Base-by-base conservation (phyloP, 2,329 filamentous ascomycete species). In the Fusarium palustre region DNA sequence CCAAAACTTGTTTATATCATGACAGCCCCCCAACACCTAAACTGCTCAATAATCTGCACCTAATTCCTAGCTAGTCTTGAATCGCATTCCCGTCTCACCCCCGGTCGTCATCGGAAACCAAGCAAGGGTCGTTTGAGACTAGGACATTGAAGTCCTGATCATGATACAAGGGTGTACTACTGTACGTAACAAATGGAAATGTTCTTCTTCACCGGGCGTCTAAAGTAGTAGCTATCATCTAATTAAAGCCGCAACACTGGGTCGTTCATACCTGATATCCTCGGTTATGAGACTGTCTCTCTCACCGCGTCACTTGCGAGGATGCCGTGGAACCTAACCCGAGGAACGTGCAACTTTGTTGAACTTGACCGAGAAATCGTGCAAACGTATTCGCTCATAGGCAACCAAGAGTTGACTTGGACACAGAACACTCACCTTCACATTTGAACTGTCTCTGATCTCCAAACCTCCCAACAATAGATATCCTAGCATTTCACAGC, bases 121-220 rank as follows among this genome's bases (percentile, higher is more conserved):
- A 59, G 43, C 66, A 69, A 59, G 66, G 67, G 50, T 60, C 30
- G n/a, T 50, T 47, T 64, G 39, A 28, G 47, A 52, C 67, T 70
- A 70, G 67, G 67, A 70, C 57, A 70, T 70, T 68, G 63, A 70
- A 68, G 53, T 70, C 67, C 67, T 64, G 16, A 55, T 61, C 49
- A 69, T 68, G 49, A 69, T 64, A 50, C 54, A 64, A 43, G 66
- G 55, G 55, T 49, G 47, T 38, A 38, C 33, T 24, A 25, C 41
- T 43, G 10, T 43, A 31, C 28, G 13, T 46, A 31, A 38, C 33
- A 22, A 45, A 34, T 49, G 39, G 41, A 57, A 66, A 69, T 25
- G 34, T 55, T 59, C 36, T 58, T 66, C 57, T 61, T 55, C 22
- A 24, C 39, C 33, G 28, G 34, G 43, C 61, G 24, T 50, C 48